phyloP scores from a whole-genome alignment of 2,329 filamentous ascomycete genomes.

The Penicillium griseofulvum region DNA sequence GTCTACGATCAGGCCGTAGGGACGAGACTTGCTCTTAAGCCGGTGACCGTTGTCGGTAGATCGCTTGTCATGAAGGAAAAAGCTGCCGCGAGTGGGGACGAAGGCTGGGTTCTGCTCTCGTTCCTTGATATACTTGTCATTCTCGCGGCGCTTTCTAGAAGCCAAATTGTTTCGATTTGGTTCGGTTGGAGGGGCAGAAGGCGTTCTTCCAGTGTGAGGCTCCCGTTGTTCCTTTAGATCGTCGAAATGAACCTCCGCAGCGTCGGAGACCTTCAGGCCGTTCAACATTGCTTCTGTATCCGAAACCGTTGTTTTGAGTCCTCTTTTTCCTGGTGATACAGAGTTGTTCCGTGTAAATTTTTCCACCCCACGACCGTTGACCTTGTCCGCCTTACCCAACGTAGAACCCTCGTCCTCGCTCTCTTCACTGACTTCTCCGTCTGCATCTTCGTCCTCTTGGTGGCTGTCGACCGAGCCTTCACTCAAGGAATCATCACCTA shows the following conservation, averaged over 20 bases:
- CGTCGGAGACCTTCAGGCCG: constrained; percentile 51
- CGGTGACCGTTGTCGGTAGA: constrained; percentile 78
- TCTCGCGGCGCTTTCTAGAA: constrained; percentile 75
- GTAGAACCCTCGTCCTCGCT: constrained; percentile 50
- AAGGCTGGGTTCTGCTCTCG: constrained; percentile 87
- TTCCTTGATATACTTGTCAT: constrained; percentile 86
- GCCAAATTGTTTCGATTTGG: constrained; percentile 56
- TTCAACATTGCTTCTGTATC: constrained; percentile 64
- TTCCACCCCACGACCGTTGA: constrained; percentile 28
- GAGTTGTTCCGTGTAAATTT: constrained; percentile 38
- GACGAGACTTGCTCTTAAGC: constrained; percentile 57
- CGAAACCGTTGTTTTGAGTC: constrained; percentile 41
- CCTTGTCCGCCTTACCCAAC: constrained; percentile 23
- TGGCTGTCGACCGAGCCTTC: constrained; percentile 59
- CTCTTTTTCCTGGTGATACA: constrained; percentile 31
- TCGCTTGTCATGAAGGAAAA: constrained; percentile 95
- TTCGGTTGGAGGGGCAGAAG: constrained; percentile 40
- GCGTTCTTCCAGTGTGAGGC: constrained; percentile 35
- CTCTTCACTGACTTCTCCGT: constrained; percentile 58
- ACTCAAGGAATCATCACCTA: constrained; percentile 63
- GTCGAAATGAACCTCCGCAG: constrained; percentile 53
- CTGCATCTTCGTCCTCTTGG: constrained; percentile 58
- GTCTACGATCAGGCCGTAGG: constrained; percentile 51
- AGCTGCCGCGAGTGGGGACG: constrained; percentile 88
- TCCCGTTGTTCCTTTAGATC: constrained; percentile 35